Evolutionary conservation across 1,284 basidiomycete genomes (phyloP).

Genomic region (Ganoderma boninense): DNA sequence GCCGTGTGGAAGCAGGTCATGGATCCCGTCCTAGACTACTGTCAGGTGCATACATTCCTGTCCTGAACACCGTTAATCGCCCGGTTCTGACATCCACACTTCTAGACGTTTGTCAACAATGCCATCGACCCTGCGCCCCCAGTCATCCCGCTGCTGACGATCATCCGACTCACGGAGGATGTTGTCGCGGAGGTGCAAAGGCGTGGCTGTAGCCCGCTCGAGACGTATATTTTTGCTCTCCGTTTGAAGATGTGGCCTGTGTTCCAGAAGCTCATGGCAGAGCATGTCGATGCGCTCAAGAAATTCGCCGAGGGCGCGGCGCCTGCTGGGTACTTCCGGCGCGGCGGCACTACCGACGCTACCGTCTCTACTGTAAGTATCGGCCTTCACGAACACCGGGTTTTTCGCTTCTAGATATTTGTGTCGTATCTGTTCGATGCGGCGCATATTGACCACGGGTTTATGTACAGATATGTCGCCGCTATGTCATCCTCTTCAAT

Average conservation of each 20-base stretch:
- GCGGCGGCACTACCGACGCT: conserved; percentile 70
- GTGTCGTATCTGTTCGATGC: background rate
- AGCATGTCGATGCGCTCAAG: conserved; percentile 82
- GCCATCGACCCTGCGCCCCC: conserved; percentile 76
- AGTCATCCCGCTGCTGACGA: conserved; percentile 79
- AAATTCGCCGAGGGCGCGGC: conserved; percentile 78
- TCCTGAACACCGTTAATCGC: background rate
- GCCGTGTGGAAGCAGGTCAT: conserved; percentile 91
- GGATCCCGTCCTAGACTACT: conserved; percentile 88
- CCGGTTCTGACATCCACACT: background rate
- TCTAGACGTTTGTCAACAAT: conserved; percentile 72
- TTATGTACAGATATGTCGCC: conserved; percentile 57
- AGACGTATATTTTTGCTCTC: conserved; percentile 80
- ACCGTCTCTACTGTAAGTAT: conserved; percentile 66
- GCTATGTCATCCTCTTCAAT: conserved; percentile 83
- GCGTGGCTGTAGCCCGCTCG: conserved; percentile 80
- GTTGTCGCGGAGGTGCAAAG: conserved; percentile 77
- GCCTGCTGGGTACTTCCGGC: conserved; percentile 70
- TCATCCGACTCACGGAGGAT: conserved; percentile 89
- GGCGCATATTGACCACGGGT: background rate
- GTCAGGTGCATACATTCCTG: conserved; percentile 57
- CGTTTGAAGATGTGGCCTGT: conserved; percentile 90
- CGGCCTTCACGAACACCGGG: background rate
- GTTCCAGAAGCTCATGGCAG: conserved; percentile 90
- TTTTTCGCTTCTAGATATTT: background rate